Evolutionary conservation across 83 land plant genomes (phyloP).

Genomic region (Thuja plicata): DNA sequence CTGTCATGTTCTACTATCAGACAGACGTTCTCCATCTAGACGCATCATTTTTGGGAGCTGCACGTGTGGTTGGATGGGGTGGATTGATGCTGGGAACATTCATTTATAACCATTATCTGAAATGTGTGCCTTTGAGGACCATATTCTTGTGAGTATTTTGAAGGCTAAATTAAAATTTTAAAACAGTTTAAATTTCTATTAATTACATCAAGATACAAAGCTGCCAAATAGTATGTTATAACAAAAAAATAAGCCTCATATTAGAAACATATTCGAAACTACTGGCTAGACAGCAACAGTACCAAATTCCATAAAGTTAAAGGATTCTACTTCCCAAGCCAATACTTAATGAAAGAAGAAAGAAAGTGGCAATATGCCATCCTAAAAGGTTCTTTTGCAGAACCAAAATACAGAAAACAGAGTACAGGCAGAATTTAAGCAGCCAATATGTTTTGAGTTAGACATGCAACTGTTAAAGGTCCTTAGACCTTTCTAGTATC

Average conservation of each 20-base stretch:
- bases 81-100: conserved; percentile 86
- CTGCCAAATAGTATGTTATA: background rate
- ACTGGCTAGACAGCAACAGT: background rate
- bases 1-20: conserved; percentile 87
- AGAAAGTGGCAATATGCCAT: background rate
- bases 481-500: background rate
- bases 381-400: background rate
- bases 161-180: background rate
- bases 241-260: background rate
- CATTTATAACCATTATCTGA: conserved; percentile 67
- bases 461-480: background rate
- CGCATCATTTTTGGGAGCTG: conserved; percentile 73
- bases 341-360: background rate
- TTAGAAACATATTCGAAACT: background rate
- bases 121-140: conserved; percentile 50
- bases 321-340: background rate
- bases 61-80: conserved; percentile 81
- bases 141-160: conserved; percentile 55
- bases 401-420: background rate
- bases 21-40: conserved; percentile 70
- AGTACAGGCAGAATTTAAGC: background rate
- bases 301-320: background rate
- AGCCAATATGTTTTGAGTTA: background rate
- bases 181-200: background rate
- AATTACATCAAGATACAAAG: background rate